Conservation (phyloP, 495 filamentous ascomycete species). For the Xylaria sp. region DNA sequence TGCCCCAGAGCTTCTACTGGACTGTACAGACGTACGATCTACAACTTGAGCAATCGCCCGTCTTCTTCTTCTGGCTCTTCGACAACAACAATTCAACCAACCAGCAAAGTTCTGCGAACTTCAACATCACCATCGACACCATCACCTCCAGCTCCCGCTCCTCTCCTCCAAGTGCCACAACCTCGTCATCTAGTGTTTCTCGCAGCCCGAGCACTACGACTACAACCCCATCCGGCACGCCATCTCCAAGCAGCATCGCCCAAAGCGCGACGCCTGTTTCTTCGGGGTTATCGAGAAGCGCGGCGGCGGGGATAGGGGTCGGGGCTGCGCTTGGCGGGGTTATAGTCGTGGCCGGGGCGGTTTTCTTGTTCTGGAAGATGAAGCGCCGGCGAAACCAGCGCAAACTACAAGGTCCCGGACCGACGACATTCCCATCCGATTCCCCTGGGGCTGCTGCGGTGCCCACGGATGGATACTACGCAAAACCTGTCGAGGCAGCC, state of each 20-base stretch:
- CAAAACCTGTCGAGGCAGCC: background rate
- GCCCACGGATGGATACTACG: background rate
- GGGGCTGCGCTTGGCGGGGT: background rate
- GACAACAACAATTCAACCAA: conserved; percentile 1
- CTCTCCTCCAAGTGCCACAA: background rate
- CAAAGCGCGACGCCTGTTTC: background rate
- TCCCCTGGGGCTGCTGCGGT: background rate
- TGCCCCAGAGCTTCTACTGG: conserved; percentile 15
- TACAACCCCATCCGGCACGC: background rate
- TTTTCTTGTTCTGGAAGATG: background rate
- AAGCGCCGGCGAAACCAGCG: background rate
- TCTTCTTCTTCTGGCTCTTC: conserved; percentile 9
- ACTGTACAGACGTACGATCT: conserved; percentile 21
- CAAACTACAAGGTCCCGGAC: background rate
- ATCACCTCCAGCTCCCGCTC: background rate
- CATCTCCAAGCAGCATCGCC: background rate
- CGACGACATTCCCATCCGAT: background rate
- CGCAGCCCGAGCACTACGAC: background rate
- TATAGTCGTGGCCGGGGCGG: background rate
- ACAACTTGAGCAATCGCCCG: background rate
- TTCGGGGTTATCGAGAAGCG: background rate
- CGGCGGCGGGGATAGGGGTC: conserved; percentile 3
- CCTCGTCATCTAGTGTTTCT: background rate
- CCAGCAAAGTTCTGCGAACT: background rate
- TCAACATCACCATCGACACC: conserved; percentile 6